phyloP scores from a whole-genome alignment of 768 basidiomycete genomes.

The Hygrophorus russula region DNA sequence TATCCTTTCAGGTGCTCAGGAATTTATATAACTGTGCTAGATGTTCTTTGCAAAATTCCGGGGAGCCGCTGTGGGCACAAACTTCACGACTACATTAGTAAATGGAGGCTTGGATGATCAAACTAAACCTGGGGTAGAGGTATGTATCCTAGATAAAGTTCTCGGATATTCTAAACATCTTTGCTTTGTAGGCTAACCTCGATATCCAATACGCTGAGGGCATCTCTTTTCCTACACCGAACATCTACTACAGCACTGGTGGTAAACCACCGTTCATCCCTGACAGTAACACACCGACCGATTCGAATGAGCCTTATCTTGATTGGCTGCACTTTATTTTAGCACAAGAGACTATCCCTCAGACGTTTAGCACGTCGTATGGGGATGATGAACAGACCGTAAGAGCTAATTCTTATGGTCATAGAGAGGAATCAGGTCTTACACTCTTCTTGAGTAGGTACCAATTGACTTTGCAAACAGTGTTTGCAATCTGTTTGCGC shows the following conservation, averaged over 20 bases:
- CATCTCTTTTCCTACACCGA: conserved; percentile 32
- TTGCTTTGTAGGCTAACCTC: conserved; percentile 27
- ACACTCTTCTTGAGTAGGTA: conserved; percentile 15
- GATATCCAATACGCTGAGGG: conserved; percentile 38
- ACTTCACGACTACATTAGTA: conserved; percentile 19
- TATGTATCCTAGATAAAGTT: background rate
- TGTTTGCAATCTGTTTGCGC: conserved; percentile 34
- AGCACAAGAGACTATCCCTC: conserved; percentile 25
- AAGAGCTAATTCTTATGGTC: background rate
- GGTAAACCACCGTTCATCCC: conserved; percentile 34
- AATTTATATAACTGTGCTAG: conserved; percentile 8
- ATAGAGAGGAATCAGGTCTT: background rate
- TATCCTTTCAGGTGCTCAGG: too few species aligned
- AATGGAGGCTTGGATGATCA: conserved; percentile 32
- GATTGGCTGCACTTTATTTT: conserved; percentile 38
- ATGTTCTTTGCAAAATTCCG: conserved; percentile 26
- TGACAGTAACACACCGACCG: conserved; percentile 23
- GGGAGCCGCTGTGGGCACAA: conserved; percentile 19
- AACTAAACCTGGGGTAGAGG: conserved; percentile 21
- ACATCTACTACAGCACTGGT: conserved; percentile 32
- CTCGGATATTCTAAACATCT: background rate
- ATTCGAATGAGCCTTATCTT: conserved; percentile 32
- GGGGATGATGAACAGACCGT: conserved; percentile 47
- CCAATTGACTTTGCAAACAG: conserved; percentile 32
- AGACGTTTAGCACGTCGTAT: conserved; percentile 43